These are phyloP conservation scores for Pyronema omphalodes DNA, from an alignment of 495 filamentous ascomycete species.

Conservation along the genomic window DNA sequence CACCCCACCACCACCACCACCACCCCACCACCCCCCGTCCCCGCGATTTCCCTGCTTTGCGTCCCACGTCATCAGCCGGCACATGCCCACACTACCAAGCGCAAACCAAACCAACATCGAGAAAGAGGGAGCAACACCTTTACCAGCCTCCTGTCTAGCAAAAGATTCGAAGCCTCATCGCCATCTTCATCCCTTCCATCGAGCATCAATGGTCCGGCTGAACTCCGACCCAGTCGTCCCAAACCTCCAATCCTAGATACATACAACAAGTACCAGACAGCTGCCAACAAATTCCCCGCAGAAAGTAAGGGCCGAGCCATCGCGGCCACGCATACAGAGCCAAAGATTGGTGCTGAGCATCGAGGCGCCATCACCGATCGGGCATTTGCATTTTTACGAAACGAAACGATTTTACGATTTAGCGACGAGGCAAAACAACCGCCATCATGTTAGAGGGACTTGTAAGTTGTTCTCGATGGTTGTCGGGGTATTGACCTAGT, in stretches of 20 bases:
- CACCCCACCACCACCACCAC: background rate
- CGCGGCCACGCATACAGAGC: background rate
- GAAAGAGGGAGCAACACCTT: background rate
- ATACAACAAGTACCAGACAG: background rate
- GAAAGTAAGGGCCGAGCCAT: background rate
- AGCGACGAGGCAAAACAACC: background rate
- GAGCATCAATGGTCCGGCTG: background rate
- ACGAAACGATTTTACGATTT: background rate
- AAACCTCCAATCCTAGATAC: background rate
- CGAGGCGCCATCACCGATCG: background rate
- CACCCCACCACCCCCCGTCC: background rate
- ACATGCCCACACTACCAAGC: background rate
- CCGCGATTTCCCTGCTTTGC: background rate
- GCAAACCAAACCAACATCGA: background rate
- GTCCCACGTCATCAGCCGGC: background rate
- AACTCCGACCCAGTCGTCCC: background rate
- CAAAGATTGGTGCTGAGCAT: background rate
- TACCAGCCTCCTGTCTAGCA: background rate
- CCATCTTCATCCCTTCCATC: background rate
- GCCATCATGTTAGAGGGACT: conserved; percentile 44
- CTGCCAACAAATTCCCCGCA: background rate
- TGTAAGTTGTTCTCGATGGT: conserved; percentile 23
- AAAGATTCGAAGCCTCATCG: background rate
- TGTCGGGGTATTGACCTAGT: background rate
- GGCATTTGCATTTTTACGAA: background rate